Evolutionary conservation across 2,329 filamentous ascomycete species (phyloP).

Genomic region (Apiospora aurea): DNA sequence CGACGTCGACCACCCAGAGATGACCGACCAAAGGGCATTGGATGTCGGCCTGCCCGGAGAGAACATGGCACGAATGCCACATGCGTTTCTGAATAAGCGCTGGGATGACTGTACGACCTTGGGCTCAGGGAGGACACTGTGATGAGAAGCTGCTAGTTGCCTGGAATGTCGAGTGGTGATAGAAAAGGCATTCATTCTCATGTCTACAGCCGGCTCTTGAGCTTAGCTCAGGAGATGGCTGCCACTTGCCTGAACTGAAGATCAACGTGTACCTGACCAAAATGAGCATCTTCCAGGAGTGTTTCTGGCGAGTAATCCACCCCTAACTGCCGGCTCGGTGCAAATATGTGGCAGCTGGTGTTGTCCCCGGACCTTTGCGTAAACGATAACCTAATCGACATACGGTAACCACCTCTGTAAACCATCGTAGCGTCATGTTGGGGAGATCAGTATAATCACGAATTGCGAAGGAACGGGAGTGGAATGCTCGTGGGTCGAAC

Average conservation of each 20-base stretch:
- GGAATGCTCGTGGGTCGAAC: background rate
- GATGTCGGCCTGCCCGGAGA: background rate
- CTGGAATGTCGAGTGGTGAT: no score
- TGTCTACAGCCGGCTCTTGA: no score
- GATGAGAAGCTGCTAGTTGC: no score
- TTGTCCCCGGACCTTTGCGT: background rate
- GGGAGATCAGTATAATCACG: background rate
- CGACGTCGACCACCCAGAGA: background rate
- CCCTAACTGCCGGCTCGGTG: background rate
- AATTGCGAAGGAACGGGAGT: background rate
- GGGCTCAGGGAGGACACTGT: no score
- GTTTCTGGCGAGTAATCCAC: background rate
- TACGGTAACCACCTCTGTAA: background rate
- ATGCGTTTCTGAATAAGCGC: no score
- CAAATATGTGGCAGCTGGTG: background rate
- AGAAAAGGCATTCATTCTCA: no score
- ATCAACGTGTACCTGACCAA: background rate
- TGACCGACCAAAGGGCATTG: background rate
- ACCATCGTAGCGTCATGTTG: background rate
- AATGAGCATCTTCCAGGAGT: background rate
- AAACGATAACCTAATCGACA: background rate
- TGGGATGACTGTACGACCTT: no score
- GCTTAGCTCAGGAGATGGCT: no score
- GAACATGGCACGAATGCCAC: no score
- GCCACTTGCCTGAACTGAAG: background rate